Evolutionary conservation across 2,329 filamentous ascomycete species (phyloP).

Genomic region (Endoconidiophora polonica): DNA sequence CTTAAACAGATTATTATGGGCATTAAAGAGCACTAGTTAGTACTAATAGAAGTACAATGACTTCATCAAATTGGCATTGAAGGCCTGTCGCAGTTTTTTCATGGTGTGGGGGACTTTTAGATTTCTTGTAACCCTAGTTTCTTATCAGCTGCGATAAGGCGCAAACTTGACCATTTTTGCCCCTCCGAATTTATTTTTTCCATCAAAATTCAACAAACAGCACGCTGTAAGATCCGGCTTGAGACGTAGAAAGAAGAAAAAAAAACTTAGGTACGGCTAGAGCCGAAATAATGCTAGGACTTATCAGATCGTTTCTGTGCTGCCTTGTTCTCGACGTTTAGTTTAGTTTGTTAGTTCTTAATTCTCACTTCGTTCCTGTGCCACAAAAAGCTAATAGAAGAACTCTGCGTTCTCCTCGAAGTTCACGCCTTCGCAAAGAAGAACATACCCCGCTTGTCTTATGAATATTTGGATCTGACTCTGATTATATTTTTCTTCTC

Average conservation of each 20-base stretch:
- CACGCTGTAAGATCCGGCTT: background rate
- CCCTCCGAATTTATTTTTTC: constrained; percentile 14
- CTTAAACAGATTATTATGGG: too few relatives aligned
- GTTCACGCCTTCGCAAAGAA: too few relatives aligned
- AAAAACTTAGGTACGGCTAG: background rate
- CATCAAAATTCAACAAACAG: background rate
- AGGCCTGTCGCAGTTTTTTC: background rate
- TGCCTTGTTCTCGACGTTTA: too few relatives aligned
- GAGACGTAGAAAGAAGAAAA: background rate
- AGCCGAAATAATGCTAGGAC: background rate
- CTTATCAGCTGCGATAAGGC: constrained; percentile 1
- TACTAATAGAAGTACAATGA: background rate
- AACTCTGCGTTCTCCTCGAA: too few relatives aligned
- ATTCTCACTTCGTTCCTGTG: too few relatives aligned
- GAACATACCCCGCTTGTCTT: background rate
- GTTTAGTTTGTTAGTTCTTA: too few relatives aligned
- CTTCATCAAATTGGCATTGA: background rate
- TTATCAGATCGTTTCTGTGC: constrained; percentile 8
- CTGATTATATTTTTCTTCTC: background rate
- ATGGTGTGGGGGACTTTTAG: background rate
- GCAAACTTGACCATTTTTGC: constrained; percentile 5
- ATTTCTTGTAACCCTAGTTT: background rate
- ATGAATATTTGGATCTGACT: background rate
- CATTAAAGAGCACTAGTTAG: too few relatives aligned
- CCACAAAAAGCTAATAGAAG: too few relatives aligned